These are phyloP conservation scores for Xylariales sp. DNA, from an alignment of 2,329 filamentous ascomycete genomes.

Conservation along the genomic window DNA sequence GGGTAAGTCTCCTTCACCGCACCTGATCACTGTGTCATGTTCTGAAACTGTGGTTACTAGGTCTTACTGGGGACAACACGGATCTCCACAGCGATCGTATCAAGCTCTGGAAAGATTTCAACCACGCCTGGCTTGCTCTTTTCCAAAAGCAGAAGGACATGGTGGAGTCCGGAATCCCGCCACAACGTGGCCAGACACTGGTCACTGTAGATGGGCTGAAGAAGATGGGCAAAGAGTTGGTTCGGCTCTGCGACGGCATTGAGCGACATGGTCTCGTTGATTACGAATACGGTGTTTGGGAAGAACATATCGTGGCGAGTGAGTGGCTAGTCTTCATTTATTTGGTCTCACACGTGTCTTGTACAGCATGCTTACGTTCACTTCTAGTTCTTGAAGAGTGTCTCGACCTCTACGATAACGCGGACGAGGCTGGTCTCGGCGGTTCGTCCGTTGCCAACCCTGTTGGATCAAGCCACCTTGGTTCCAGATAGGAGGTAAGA, in stretches of 20 bases:
- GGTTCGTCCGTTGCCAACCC: conserved; percentile 19
- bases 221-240: conserved; percentile 76
- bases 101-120: conserved; percentile 90
- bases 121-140: conserved; percentile 81
- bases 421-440: conserved; percentile 30
- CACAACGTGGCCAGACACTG: conserved; percentile 55
- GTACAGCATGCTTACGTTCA: background rate
- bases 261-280: conserved; percentile 93
- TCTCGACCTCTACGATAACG: conserved; percentile 40
- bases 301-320: conserved; percentile 86
- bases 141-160: conserved; percentile 81
- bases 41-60: conserved; percentile 41
- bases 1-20: conserved; percentile 37
- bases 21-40: no score
- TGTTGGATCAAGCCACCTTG: conserved; percentile 15
- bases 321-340: conserved; percentile 34
- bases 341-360: background rate
- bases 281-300: conserved; percentile 95
- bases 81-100: conserved; percentile 70
- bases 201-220: conserved; percentile 66
- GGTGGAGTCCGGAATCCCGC: conserved; percentile 53
- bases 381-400: conserved; percentile 30
- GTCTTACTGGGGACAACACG: conserved; percentile 79
- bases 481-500: conserved; percentile 17
- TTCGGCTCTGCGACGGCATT: conserved; percentile 77